These are phyloP conservation scores for Cordyceps fumosorosea DNA, from an alignment of 2,329 filamentous ascomycete species.

Conservation along the genomic window DNA sequence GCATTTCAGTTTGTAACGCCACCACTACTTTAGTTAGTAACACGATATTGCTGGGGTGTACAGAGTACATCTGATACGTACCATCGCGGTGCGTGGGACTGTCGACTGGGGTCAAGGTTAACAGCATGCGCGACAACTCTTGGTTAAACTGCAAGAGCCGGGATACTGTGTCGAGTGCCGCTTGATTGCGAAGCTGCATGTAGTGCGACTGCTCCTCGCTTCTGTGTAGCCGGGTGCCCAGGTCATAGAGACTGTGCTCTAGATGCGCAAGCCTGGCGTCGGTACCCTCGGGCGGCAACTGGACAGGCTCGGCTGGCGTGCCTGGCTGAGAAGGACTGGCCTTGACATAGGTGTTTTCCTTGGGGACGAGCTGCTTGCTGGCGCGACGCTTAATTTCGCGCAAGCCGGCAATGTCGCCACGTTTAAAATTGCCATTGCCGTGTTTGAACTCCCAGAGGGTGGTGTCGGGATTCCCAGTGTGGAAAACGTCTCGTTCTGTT, in stretches of 20 bases:
- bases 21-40: slow-evolving; percentile 34
- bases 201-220: slow-evolving; percentile 78
- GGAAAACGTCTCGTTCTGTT: slow-evolving; percentile 93
- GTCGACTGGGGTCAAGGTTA: slow-evolving; percentile 68
- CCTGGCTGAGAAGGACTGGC: slow-evolving; percentile 69
- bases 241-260: slow-evolving; percentile 77
- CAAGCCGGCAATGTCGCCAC: slow-evolving; percentile 82
- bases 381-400: slow-evolving; percentile 94
- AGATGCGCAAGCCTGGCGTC: slow-evolving; percentile 69
- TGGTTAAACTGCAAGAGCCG: slow-evolving; percentile 71
- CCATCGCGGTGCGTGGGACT: slow-evolving; percentile 75
- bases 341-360: slow-evolving; percentile 80
- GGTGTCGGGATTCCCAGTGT: slow-evolving; percentile 87
- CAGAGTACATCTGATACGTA: slow-evolving; percentile 39
- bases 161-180: slow-evolving; percentile 71
- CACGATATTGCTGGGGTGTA: slow-evolving; percentile 19
- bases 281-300: slow-evolving; percentile 61
- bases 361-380: slow-evolving; percentile 87
- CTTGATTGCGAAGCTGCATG: slow-evolving; percentile 74
- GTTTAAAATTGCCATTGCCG: slow-evolving; percentile 93
- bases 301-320: slow-evolving; percentile 75
- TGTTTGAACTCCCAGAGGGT: slow-evolving; percentile 99
- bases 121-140: slow-evolving; percentile 70
- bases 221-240: slow-evolving; percentile 67
- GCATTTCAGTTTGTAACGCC: slow-evolving; percentile 52